Conservation (phyloP, 345 rosid species). For the Eucalyptus pauciflora region DNA sequence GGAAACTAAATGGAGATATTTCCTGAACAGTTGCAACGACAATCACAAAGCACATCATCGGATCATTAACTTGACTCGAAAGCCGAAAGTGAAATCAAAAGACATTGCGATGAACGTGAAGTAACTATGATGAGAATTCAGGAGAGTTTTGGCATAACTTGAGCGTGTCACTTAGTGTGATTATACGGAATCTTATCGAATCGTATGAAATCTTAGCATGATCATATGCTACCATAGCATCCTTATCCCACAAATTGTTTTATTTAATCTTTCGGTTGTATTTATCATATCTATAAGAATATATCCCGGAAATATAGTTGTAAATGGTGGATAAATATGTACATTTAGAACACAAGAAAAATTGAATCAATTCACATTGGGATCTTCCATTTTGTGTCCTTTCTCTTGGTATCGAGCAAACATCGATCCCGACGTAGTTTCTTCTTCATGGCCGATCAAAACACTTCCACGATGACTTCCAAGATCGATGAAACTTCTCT, state of each 20-base stretch:
- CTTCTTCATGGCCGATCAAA: background rate
- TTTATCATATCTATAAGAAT: background rate
- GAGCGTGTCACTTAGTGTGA: background rate
- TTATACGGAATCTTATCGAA: no score
- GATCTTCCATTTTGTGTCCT: background rate
- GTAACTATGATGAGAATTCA: background rate
- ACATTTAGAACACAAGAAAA: background rate
- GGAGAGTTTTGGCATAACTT: background rate
- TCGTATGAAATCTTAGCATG: background rate
- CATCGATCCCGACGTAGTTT: no score
- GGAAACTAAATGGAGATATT: background rate
- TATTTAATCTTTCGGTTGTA: no score
- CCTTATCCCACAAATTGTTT: background rate
- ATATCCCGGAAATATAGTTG: background rate
- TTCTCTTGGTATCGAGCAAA: background rate
- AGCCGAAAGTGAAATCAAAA: background rate
- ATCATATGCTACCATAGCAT: no score
- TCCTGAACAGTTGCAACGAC: background rate
- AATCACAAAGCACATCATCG: background rate
- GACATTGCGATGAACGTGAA: background rate
- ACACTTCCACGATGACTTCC: background rate
- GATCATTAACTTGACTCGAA: background rate
- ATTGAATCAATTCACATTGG: background rate
- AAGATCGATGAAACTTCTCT: background rate
- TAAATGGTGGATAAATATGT: background rate